Evolutionary conservation across 1,139 yeast genomes (phyloP).

Genomic region (Meyerozyma athensensis): DNA sequence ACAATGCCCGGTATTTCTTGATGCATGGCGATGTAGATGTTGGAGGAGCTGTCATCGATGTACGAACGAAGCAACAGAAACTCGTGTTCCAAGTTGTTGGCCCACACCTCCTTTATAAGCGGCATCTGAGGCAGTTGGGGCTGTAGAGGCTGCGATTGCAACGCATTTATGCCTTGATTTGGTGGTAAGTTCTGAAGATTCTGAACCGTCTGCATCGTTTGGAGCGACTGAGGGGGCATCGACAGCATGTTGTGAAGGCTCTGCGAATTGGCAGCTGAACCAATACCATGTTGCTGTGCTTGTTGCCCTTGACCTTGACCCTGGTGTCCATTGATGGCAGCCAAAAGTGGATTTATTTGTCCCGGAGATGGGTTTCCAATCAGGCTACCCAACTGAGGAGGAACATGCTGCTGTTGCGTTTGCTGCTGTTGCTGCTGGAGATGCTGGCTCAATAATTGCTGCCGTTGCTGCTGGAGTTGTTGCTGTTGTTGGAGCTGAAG

Average conservation of each 20-base stretch:
- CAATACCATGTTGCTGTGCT: neutral
- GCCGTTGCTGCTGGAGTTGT: constrained; percentile 39
- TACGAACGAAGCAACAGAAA: constrained; percentile 69
- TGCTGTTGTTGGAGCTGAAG: constrained; percentile 33
- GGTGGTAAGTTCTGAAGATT: constrained; percentile 2
- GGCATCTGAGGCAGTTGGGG: constrained; percentile 28
- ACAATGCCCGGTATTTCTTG: constrained; percentile 96
- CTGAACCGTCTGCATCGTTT: constrained; percentile 1
- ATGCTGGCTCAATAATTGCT: constrained; percentile 34
- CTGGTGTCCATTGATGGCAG: constrained; percentile 23
- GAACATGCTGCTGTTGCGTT: constrained; percentile 18
- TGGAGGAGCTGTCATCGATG: constrained; percentile 57
- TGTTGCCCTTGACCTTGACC: neutral
- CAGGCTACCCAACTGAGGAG: constrained; percentile 17
- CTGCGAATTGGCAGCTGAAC: neutral
- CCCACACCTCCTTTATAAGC: constrained; percentile 74
- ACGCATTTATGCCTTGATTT: constrained; percentile 4
- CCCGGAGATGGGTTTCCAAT: constrained; percentile 1
- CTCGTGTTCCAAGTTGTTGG: constrained; percentile 75
- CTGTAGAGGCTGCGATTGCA: constrained; percentile 10
- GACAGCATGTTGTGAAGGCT: neutral
- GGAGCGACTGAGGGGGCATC: neutral
- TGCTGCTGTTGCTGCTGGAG: constrained; percentile 15
- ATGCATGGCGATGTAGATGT: constrained; percentile 62
- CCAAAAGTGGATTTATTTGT: constrained; percentile 26